Percentiles rank a stretch among this genome's conserved stretches.
These are phyloP conservation scores for Carex parvula DNA, from an alignment of 176 grass and related monocot species.

Conservation along the genomic window DNA sequence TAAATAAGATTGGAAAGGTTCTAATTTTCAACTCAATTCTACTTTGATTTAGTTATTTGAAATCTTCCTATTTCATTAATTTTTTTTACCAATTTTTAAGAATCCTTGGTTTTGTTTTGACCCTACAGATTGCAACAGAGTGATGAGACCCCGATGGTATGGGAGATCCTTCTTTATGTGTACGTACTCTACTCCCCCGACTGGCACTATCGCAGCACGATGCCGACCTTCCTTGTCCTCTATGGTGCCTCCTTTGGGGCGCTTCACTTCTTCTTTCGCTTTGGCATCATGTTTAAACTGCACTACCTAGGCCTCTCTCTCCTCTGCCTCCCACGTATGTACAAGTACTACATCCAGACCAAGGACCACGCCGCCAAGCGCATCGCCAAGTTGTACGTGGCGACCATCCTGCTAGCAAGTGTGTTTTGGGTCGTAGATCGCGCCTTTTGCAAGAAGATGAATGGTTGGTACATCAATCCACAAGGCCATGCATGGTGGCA, in stretches of 20 bases:
- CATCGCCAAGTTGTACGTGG: conserved; percentile 65
- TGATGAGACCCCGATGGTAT: conserved; percentile 85
- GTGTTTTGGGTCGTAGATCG: conserved; percentile 71
- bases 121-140: conserved; percentile 72
- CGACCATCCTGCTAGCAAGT: conserved; percentile 42
- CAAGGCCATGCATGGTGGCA: conserved; percentile 92
- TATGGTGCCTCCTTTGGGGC: conserved; percentile 68
- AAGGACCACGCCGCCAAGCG: conserved; percentile 60
- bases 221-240: conserved; percentile 82
- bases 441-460: conserved; percentile 66
- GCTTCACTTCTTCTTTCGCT: conserved; percentile 58
- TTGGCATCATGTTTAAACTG: conserved; percentile 68
- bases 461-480: conserved; percentile 66
- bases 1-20: no score
- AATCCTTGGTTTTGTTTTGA: neutral
- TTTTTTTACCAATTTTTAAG: neutral
- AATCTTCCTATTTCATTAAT: neutral
- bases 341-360: conserved; percentile 90
- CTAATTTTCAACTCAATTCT: neutral
- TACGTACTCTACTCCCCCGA: conserved; percentile 93
- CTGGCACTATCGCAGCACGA: conserved; percentile 82
- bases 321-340: conserved; percentile 82
- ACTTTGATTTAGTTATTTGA: neutral
- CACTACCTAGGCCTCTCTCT: conserved; percentile 73
- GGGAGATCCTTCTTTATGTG: conserved; percentile 76